Conservation (phyloP, 2,329 filamentous ascomycete genomes). For the Bretziella fagacearum region DNA sequence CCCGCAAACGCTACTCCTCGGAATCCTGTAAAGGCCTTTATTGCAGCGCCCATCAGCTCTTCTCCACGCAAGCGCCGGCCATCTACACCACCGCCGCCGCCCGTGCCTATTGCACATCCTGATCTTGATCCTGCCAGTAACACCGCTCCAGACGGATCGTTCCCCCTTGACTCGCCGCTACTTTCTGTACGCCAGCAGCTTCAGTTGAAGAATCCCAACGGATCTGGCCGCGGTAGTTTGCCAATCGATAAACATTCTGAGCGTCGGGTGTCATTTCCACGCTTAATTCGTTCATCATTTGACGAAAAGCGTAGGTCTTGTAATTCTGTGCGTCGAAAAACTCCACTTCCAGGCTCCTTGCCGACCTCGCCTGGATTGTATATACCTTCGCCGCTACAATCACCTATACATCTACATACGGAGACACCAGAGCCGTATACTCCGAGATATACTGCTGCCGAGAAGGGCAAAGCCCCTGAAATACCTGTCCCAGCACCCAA, state of each 20-base stretch:
- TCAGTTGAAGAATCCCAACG: conserved; percentile 27
- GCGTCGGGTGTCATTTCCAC: conserved; percentile 35
- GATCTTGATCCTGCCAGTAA: conserved; percentile 24
- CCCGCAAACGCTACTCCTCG: conserved; percentile 16
- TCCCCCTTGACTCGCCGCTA: conserved; percentile 33
- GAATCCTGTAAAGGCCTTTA: background rate
- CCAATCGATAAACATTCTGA: conserved; percentile 31
- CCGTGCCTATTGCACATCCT: conserved; percentile 33
- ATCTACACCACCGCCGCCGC: conserved; percentile 36
- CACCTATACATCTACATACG: background rate
- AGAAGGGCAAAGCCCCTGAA: conserved; percentile 27
- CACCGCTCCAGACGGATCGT: conserved; percentile 23
- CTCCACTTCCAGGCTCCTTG: background rate
- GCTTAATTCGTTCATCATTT: conserved; percentile 35
- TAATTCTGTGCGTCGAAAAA: background rate
- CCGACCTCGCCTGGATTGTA: conserved; percentile 1
- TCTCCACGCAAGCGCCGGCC: conserved; percentile 28
- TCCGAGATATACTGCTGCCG: conserved; percentile 16
- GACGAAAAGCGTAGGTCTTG: conserved; percentile 26
- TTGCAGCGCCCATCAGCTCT: background rate
- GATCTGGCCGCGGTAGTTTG: conserved; percentile 27
- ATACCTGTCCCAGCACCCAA: conserved; percentile 26
- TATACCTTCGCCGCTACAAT: conserved; percentile 1
- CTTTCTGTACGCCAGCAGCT: conserved; percentile 34
- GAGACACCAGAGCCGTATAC: conserved; percentile 10